Base-by-base conservation (phyloP, 2,329 filamentous ascomycete genomes). In the Pyrenochaeta sp. region DNA sequence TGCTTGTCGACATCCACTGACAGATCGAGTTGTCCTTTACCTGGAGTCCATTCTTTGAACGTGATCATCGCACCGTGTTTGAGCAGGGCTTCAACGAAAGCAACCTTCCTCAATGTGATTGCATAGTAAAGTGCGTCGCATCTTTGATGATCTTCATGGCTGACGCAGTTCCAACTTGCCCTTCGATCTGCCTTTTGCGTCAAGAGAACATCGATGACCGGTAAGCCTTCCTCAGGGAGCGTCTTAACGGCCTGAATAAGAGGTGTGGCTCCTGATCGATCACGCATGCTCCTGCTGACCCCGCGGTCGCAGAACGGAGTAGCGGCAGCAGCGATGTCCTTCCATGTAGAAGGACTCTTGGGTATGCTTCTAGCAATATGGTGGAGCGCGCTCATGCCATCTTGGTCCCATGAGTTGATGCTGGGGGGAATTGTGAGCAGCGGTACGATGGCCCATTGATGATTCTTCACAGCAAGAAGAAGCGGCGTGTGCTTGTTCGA, bases 371-470 rank as follows among this genome's bases (percentile, higher is more conserved):
- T 63, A 7, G 62, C 67, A 21, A 69, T 64, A 20, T 71, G 64
- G 39, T 74, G 72, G n/a, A 74, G 43, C n/a, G 71, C 68, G 18
- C 66, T 73, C 49, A 62, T 54, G 12, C 68, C 71, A 29, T 64
- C 61, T 32, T 64, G 58, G 29, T 72, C 69, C 71, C 72, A 72
- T 2, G 59, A 63, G 11, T 72, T 73, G 29, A 66, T 64, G n/a
- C 66, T 71, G 1, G 69, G 69, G 23, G 68, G 60, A 11, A 62
- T 58, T 2, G 68, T 64, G 11, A 74, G 57, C 2, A 72, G 48
- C 3, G 67, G 58, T 14, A 71, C 66, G 29, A 69, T 32, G 9
- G 51, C 14, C 71, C 69, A 74, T 49, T 68, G 69, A 3, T 71
- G 67, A 31, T 64, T 36, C 15, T 60, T 51, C 1, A 67, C 64